Evolutionary conservation across 2,329 filamentous ascomycete species (phyloP).

Genomic region (Stagonosporopsis vannaccii): DNA sequence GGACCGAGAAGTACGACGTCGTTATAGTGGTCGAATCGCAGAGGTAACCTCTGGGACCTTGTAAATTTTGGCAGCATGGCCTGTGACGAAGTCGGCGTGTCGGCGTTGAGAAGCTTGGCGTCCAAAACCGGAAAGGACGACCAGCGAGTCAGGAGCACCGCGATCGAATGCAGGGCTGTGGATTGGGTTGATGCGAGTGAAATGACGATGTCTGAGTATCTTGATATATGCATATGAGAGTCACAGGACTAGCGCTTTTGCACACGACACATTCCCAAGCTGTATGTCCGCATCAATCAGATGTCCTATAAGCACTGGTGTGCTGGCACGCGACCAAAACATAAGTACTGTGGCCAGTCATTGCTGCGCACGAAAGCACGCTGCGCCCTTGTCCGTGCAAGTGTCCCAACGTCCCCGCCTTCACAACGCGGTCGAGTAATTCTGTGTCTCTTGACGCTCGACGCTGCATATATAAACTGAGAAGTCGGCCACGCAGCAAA

Average conservation of each 20-base stretch:
- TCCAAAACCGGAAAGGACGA: slow-evolving; percentile 6
- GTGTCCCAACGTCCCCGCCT: slow-evolving; percentile 44
- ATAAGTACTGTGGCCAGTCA: slow-evolving; percentile 34
- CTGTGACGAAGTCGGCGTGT: slow-evolving; percentile 17
- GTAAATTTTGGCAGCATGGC: slow-evolving; percentile 38
- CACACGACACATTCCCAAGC: not conserved
- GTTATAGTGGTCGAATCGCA: slow-evolving; percentile 36
- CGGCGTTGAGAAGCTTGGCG: slow-evolving; percentile 14
- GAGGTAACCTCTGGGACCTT: slow-evolving; percentile 24
- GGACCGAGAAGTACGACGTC: slow-evolving; percentile 43
- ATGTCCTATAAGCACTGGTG: slow-evolving; percentile 34
- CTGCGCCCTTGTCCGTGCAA: slow-evolving; percentile 48
- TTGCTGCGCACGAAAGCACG: slow-evolving; percentile 36
- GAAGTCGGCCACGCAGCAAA: not conserved
- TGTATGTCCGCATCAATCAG: slow-evolving; percentile 9
- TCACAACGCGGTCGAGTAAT: not conserved
- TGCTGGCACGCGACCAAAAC: slow-evolving; percentile 43
- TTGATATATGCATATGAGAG: not conserved
- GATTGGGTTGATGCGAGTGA: not conserved
- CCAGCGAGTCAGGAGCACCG: slow-evolving; percentile 9
- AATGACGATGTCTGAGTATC: not conserved
- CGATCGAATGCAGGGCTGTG: slow-evolving; percentile 3
- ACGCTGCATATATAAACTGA: not conserved
- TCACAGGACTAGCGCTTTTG: not conserved
- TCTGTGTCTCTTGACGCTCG: not conserved